Conservation (phyloP, 1,284 basidiomycete genomes). For the Puccinia hordei region DNA sequence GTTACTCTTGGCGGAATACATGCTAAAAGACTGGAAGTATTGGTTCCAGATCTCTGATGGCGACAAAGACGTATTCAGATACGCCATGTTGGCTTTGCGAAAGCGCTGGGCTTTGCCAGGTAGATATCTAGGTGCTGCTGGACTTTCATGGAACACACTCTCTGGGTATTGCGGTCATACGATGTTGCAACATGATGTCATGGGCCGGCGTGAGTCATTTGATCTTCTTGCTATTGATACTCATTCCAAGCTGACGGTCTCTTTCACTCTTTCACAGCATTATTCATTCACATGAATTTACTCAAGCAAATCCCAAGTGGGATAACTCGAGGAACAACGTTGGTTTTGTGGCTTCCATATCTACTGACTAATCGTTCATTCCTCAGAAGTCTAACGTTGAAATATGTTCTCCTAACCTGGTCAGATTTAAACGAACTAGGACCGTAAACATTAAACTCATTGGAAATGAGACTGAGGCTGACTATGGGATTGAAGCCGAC, state of each 20-base stretch:
- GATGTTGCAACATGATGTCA: constrained; percentile 62
- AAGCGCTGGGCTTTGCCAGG: constrained; percentile 64
- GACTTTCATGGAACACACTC: constrained; percentile 58
- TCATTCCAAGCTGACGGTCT: not conserved
- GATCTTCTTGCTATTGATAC: not conserved
- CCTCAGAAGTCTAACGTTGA: constrained; percentile 53
- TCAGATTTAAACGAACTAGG: constrained; percentile 56
- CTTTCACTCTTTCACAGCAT: not conserved
- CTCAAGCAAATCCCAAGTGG: constrained; percentile 61
- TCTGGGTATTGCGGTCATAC: constrained; percentile 57
- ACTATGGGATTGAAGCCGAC: constrained; percentile 61
- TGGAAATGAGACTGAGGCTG: constrained; percentile 56
- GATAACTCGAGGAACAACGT: constrained; percentile 35
- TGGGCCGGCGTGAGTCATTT: constrained; percentile 57
- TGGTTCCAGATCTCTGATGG: constrained; percentile 64
- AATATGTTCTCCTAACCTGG: constrained; percentile 49
- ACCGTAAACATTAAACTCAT: constrained; percentile 55
- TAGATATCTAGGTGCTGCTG: constrained; percentile 61
- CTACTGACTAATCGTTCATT: not conserved
- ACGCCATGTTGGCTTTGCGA: constrained; percentile 60
- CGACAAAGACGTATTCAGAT: constrained; percentile 64
- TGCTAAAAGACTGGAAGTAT: constrained; percentile 61
- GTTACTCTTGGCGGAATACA: constrained; percentile 60
- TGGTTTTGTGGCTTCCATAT: not conserved
- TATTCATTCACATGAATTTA: constrained; percentile 61